Evolutionary conservation across 2,329 filamentous ascomycete species (phyloP).

Genomic region (Neopestalotiopsis rosae): DNA sequence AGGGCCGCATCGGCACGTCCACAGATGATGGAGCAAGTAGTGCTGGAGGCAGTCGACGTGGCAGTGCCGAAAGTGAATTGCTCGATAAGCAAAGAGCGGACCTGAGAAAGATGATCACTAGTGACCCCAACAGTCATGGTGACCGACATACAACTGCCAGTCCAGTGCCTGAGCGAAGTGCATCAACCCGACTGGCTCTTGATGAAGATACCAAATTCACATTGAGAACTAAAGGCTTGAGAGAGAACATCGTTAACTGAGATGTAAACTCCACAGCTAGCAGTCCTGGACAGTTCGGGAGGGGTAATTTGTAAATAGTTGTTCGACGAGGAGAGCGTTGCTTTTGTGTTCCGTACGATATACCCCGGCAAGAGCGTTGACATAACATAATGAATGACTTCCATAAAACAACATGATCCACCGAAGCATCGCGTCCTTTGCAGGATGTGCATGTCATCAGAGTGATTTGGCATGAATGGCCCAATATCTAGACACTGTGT

Average conservation of each 20-base stretch:
- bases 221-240: slow-evolving; percentile 60
- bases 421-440: too few species aligned
- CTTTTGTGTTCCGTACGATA: background rate
- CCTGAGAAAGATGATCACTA: slow-evolving; percentile 42
- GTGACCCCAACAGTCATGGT: slow-evolving; percentile 27
- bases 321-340: background rate
- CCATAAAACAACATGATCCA: too few species aligned
- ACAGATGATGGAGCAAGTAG: slow-evolving; percentile 46
- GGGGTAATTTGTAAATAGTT: background rate
- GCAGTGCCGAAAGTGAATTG: slow-evolving; percentile 38
- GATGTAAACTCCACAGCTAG: background rate
- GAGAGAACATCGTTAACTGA: slow-evolving; percentile 49
- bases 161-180: background rate
- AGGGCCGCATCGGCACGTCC: slow-evolving; percentile 33
- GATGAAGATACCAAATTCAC: slow-evolving; percentile 51
- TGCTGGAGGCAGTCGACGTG: slow-evolving; percentile 38
- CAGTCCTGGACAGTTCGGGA: background rate
- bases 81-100: slow-evolving; percentile 47
- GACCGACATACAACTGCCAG: slow-evolving; percentile 9
- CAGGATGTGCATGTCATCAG: too few species aligned
- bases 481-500: too few species aligned
- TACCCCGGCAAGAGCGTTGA: background rate
- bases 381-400: background rate
- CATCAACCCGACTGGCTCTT: slow-evolving; percentile 48
- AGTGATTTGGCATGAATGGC: too few species aligned